Evolutionary conservation across 2,329 filamentous ascomycete species (phyloP), one percentile per base, ranked within the genome.

Genomic region (Alternaria ventricosa): DNA sequence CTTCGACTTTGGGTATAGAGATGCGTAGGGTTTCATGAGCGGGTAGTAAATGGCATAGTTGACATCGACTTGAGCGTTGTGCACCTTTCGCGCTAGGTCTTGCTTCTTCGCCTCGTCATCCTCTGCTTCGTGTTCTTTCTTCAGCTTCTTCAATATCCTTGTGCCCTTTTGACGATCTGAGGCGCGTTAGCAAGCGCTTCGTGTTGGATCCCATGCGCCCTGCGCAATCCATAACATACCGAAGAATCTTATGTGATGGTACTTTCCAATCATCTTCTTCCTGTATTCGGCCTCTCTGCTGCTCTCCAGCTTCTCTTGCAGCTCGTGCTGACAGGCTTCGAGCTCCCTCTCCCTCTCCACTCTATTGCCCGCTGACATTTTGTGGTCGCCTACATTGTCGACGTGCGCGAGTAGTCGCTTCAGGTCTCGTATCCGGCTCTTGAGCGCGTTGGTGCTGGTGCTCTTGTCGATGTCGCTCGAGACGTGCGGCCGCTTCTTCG

Each of bases 191-290:
- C 30, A 50, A 28, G 41, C 18, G 10, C 15, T 25, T 11, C 20
- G 8, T 20, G n/a, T 15, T 9, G 6, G 46, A 5, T 11, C 69
- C 10, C 71, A 43, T 23, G 51, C 27, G 46, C 18, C 9, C 1
- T 22, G 30, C 23, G 18, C 44, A 13, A 43, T 41, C n/a, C 12
- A 28, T 27, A 2, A 72, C 86, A 55, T 83, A 92, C 92, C 92
- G 79, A 95, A 95, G 77, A 96, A 96, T 27, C 92, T 85, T 55
- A 95, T 88, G 87, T 93, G 94, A 78, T 95, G 92, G 72, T 94
- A 96, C 78, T 90, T 91, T 55, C 84, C 84, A 66, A 94, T 93
- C 87, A 94, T 92, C 63, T 88, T 85, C 69, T 88, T 86, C 75
- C 85, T 85, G 80, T 88, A 89, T 71, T 89, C 88, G 62, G 85